These are phyloP conservation scores for Aquilaria malaccensis DNA, from an alignment of 345 rosid species.

Conservation along the genomic window DNA sequence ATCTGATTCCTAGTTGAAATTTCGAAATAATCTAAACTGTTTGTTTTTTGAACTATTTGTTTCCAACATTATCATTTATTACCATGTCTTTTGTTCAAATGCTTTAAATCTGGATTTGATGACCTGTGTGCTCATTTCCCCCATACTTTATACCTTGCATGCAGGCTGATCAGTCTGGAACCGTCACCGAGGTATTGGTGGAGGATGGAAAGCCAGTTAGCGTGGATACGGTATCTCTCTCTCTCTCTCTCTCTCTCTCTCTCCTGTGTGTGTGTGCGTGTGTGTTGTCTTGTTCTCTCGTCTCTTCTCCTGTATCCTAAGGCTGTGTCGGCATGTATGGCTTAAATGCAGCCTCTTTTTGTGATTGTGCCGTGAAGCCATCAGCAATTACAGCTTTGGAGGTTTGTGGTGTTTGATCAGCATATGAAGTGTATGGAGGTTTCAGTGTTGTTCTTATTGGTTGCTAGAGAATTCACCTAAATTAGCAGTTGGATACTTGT, in stretches of 20 bases:
- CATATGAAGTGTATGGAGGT: not conserved
- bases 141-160: conserved; percentile 6
- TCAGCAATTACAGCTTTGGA: conserved; percentile 1
- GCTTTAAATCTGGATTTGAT: too few relatives aligned
- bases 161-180: conserved; percentile 95
- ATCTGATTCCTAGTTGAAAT: too few relatives aligned
- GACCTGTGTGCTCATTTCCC: not conserved
- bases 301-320: not conserved
- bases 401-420: conserved; percentile 5
- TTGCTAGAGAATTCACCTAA: not conserved
- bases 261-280: too few relatives aligned
- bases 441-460: conserved; percentile 1
- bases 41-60: too few relatives aligned
- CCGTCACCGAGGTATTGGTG: conserved; percentile 56
- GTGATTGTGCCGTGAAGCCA: conserved; percentile 47
- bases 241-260: conserved; percentile 6
- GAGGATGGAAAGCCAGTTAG: conserved; percentile 89
- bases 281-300: not conserved
- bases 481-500: conserved; percentile 7
- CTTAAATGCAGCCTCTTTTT: conserved; percentile 66
- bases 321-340: not conserved
- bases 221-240: conserved; percentile 56
- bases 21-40: too few relatives aligned
- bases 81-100: too few relatives aligned
- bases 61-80: too few relatives aligned